A percentile compares a stretch with the other conserved stretches of the same genome.
These are phyloP conservation scores for Fragosphaeria purpurea DNA, from an alignment of 2,329 filamentous ascomycete genomes.

Conservation along the genomic window DNA sequence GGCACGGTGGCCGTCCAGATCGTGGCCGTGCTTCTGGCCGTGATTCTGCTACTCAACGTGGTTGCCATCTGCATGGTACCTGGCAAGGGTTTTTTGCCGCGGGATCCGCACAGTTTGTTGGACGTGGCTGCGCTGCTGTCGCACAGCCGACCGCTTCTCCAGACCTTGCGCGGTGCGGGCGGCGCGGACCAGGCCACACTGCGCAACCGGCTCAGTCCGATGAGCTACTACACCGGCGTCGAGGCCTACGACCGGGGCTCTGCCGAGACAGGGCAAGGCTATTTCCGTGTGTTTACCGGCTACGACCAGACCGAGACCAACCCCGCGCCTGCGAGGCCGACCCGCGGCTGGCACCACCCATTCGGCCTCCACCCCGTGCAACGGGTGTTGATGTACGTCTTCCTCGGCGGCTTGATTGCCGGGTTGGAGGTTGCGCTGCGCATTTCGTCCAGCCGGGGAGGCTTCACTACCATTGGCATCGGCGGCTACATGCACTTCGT, in stretches of 20 bases:
- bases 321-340: constrained; percentile 11
- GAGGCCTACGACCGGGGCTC: constrained; percentile 22
- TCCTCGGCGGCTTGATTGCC: constrained; percentile 22
- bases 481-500: constrained; percentile 22
- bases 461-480: constrained; percentile 20
- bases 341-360: constrained; percentile 20
- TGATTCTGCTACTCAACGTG: constrained; percentile 17
- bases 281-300: constrained; percentile 17
- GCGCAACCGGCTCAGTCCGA: constrained; percentile 17
- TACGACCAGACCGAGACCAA: constrained; percentile 7
- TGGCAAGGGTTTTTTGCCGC: constrained; percentile 24
- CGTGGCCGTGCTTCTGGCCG: constrained; percentile 19
- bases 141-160: constrained; percentile 25
- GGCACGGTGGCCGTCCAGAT: constrained; percentile 21
- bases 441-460: constrained; percentile 19
- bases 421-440: constrained; percentile 25
- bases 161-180: constrained; percentile 24
- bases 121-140: constrained; percentile 25
- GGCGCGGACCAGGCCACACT: constrained; percentile 21
- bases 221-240: constrained; percentile 23
- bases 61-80: constrained; percentile 18
- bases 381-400: constrained; percentile 18
- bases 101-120: constrained; percentile 24
- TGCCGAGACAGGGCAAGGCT: constrained; percentile 15
- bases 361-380: constrained; percentile 19